phyloP scores from a whole-genome alignment of 2,329 filamentous ascomycete genomes.

The Penicillium sp. region DNA sequence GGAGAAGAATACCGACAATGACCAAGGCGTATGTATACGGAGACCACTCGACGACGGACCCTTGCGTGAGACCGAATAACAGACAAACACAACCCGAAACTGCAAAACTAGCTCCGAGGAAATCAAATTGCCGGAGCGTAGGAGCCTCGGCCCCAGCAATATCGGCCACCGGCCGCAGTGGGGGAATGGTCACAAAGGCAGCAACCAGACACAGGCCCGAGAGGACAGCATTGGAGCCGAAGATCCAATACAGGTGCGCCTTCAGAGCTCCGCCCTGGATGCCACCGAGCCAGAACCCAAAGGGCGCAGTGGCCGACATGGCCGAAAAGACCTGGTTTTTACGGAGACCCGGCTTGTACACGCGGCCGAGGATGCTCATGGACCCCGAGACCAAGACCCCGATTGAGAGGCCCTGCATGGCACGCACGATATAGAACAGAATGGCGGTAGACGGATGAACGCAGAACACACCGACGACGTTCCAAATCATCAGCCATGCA shows the following conservation, averaged over 20 bases:
- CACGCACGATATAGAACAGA: conserved; percentile 32
- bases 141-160: conserved; percentile 22
- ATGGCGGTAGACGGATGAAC: conserved; percentile 28
- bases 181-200: conserved; percentile 37
- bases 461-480: conserved; percentile 31
- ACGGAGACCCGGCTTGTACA: conserved; percentile 41
- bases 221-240: conserved; percentile 41
- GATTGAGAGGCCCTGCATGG: conserved; percentile 46
- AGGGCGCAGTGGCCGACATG: conserved; percentile 47
- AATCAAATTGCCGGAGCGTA: conserved; percentile 26
- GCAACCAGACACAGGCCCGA: conserved; percentile 32
- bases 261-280: conserved; percentile 42
- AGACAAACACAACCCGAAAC: conserved; percentile 39
- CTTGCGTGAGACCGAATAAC: conserved; percentile 56
- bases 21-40: conserved; percentile 49
- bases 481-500: conserved; percentile 41
- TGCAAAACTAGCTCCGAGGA: conserved; percentile 43
- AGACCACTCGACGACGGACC: conserved; percentile 46
- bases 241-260: conserved; percentile 40
- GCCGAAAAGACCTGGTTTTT: conserved; percentile 33
- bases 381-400: conserved; percentile 48
- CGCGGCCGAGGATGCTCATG: conserved; percentile 45
- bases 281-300: conserved; percentile 42
- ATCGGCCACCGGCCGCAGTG: conserved; percentile 26
- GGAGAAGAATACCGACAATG: conserved; percentile 46